Evolutionary conservation across 2,329 filamentous ascomycete genomes (phyloP).

Genomic region (Didymella keratinophila): DNA sequence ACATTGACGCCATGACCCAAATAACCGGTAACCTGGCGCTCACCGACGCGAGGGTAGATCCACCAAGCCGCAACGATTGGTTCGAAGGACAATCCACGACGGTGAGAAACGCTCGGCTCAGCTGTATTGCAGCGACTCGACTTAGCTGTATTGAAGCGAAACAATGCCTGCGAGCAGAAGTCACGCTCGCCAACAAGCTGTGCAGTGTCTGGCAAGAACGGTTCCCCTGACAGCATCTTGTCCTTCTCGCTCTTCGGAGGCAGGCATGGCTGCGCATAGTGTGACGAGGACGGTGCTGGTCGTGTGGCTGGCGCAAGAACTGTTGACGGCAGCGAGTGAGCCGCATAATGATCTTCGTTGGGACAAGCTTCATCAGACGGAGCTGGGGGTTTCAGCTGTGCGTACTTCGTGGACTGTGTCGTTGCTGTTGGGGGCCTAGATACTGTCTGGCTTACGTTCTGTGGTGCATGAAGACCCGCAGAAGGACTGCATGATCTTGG

Average conservation of each 20-base stretch:
- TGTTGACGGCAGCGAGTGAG: background rate
- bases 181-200: background rate
- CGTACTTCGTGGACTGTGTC: background rate
- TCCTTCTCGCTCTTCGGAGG: background rate
- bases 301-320: background rate
- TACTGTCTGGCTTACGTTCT: background rate
- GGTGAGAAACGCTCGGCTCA: background rate
- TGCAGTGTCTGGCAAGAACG: background rate
- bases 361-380: background rate
- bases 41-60: background rate
- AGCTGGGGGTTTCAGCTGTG: background rate
- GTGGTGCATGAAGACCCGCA: background rate
- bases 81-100: background rate
- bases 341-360: background rate
- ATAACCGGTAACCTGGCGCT: slow-evolving; percentile 54
- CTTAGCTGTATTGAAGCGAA: background rate
- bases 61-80: background rate
- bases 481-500: background rate
- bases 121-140: background rate
- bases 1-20: slow-evolving; percentile 80
- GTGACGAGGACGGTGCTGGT: background rate
- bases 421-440: background rate
- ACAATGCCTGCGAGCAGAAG: background rate
- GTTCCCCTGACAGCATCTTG: background rate
- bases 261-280: background rate